Conservation (phyloP, 441 rosid genomes). For the Croton laevigatus region DNA sequence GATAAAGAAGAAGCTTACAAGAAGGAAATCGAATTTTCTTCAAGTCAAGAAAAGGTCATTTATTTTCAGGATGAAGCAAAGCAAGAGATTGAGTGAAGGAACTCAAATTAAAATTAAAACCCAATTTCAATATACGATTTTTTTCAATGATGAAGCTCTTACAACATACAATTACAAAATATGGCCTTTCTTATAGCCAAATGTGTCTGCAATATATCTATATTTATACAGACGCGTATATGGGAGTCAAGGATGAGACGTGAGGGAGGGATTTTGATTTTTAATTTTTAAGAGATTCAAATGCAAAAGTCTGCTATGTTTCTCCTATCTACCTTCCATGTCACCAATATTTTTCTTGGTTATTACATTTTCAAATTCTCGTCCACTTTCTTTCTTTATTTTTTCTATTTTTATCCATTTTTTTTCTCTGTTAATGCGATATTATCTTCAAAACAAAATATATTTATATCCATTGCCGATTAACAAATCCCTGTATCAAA, state of each 20-base stretch:
- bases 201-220: background rate
- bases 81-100: slow-evolving; percentile 51
- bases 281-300: background rate
- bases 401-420: background rate
- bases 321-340: background rate
- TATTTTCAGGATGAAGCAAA: slow-evolving; percentile 34
- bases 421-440: background rate
- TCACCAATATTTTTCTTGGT: slow-evolving; percentile 9
- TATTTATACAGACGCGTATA: background rate
- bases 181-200: background rate
- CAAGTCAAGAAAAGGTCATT: slow-evolving; percentile 48
- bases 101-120: slow-evolving; percentile 23
- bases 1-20: slow-evolving; percentile 56
- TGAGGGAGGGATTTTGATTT: background rate
- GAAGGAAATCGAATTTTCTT: slow-evolving; percentile 55
- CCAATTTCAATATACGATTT: background rate
- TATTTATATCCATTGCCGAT: background rate
- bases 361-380: slow-evolving; percentile 7
- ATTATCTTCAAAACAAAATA: background rate
- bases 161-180: background rate
- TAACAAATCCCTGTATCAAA: no score
- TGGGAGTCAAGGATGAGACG: background rate
- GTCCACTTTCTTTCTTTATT: background rate
- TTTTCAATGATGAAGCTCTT: background rate
- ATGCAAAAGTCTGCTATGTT: slow-evolving; percentile 1